Evolutionary conservation across 257 asterid species (phyloP), one percentile per base, ranked within the genome.

Genomic region (Nicotiana attenuata): DNA sequence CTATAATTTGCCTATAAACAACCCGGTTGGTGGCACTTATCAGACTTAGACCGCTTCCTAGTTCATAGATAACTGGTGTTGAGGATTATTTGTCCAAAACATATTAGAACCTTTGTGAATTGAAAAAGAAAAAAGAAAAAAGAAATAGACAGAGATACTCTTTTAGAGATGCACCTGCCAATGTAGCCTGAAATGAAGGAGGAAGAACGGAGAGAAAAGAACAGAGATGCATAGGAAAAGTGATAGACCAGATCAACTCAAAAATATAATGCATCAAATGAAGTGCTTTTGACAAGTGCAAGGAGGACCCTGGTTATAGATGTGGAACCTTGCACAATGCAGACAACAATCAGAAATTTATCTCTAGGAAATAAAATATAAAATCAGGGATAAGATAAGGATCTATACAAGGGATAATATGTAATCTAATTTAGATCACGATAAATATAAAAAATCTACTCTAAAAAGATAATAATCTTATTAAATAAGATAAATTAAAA

Each of bases 1-100:
- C 63, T 75, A 75, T 75, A 75, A 50, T 75, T 47, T 75, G 41
- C 79, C 50, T 75, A 8, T 50, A 2, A 75, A 50, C 79, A 75
- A 50, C 79, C 63, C 26, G 41, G 79, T 75, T 24, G 79, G 79
- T 75, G 45, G 41, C 41, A 47, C 5, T 24, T 50, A 5, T 14
- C 4, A 26, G 29, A 64, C 69, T 26, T 26, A 64, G 69, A 50
- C 79, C 41, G 15, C 13, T 75, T 75, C 79, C 59, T 22, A 73
- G 61, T 22, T 35, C 79, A 50, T 47, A 47, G 22, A 47, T 73
- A 20, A 24, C 78, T 14, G 8, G 16, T 13, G 26, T 7, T 16
- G 1, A 73, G 41, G 61, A 47, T 47, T 31, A 24, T 9, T 22
- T 15, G 59, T 71, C 35, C 63, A 15, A 64, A 24, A 50, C 15